Conservation (phyloP, 768 basidiomycete species). For the Lepiota brunneoincarnata region DNA sequence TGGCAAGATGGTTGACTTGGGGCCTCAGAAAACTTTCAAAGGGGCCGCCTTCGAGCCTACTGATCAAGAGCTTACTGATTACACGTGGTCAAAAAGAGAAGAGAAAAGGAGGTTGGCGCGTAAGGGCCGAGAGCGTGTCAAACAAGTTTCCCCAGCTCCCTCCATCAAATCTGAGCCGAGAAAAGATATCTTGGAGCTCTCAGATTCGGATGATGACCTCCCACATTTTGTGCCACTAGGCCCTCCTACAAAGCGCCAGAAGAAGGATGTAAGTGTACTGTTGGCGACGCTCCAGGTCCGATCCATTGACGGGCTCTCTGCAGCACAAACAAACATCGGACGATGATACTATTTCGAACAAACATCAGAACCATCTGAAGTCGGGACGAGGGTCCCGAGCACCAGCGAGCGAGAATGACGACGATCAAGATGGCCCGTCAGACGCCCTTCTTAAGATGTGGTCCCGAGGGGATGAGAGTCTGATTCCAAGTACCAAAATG, state of each 20-base stretch:
- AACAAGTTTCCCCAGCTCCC: constrained; percentile 22
- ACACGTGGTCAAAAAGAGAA: constrained; percentile 33
- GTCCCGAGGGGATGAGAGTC: constrained; percentile 56
- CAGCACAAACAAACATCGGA: constrained; percentile 2
- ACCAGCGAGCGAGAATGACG: background rate
- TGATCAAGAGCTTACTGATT: constrained; percentile 48
- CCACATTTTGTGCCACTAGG: constrained; percentile 40
- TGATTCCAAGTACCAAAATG: constrained; percentile 74
- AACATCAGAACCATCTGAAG: constrained; percentile 22
- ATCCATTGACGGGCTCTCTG: background rate
- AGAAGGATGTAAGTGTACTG: background rate
- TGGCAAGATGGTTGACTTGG: constrained; percentile 59
- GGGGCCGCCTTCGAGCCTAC: constrained; percentile 69
- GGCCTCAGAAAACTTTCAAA: constrained; percentile 51
- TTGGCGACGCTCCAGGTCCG: constrained; percentile 22
- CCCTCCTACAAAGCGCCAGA: constrained; percentile 1
- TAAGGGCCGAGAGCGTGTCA: constrained; percentile 18
- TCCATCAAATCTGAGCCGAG: constrained; percentile 22
- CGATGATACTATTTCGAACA: constrained; percentile 6
- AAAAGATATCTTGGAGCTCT: constrained; percentile 23
- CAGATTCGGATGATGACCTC: constrained; percentile 51
- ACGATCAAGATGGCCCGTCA: constrained; percentile 30
- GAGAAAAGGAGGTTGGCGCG: constrained; percentile 19
- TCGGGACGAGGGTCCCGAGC: constrained; percentile 17
- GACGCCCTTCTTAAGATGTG: constrained; percentile 49